Evolutionary conservation across 2,329 filamentous ascomycete species (phyloP).

Genomic region (Aurifilum marmelostoma): DNA sequence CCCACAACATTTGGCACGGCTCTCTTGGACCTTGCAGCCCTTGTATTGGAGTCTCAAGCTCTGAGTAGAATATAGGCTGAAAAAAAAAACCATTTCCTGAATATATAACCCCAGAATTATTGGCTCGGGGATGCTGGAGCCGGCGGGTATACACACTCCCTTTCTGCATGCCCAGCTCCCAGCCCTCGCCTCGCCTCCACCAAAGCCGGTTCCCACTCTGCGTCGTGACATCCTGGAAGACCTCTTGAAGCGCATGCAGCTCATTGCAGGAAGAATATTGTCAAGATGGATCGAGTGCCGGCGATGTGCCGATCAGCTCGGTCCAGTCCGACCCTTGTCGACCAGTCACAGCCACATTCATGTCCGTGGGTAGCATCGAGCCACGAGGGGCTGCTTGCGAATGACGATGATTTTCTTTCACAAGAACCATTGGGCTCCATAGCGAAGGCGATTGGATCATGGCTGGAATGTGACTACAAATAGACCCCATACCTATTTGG

Average conservation of each 20-base stretch:
- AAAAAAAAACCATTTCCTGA: neutral
- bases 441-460: too few species aligned
- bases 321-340: slow-evolving; percentile 1
- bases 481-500: neutral
- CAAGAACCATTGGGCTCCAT: neutral
- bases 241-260: slow-evolving; percentile 6
- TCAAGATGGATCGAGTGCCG: neutral
- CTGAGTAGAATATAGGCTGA: neutral
- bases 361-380: slow-evolving; percentile 5
- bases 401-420: neutral
- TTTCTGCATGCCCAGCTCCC: neutral
- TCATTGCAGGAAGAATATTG: slow-evolving; percentile 21
- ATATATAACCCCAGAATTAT: neutral
- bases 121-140: slow-evolving; percentile 11
- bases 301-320: slow-evolving; percentile 4
- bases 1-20: neutral
- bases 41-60: neutral
- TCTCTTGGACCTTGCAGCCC: neutral
- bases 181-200: neutral
- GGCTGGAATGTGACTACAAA: neutral
- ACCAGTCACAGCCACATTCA: neutral
- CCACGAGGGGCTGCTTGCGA: neutral
- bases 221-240: neutral
- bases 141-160: neutral
- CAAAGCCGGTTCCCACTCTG: neutral